A percentile compares a stretch with the other conserved stretches of the same genome.
Evolutionary conservation across 108 stramenopile species (phyloP).

Genomic region (Ochromonas danica): DNA sequence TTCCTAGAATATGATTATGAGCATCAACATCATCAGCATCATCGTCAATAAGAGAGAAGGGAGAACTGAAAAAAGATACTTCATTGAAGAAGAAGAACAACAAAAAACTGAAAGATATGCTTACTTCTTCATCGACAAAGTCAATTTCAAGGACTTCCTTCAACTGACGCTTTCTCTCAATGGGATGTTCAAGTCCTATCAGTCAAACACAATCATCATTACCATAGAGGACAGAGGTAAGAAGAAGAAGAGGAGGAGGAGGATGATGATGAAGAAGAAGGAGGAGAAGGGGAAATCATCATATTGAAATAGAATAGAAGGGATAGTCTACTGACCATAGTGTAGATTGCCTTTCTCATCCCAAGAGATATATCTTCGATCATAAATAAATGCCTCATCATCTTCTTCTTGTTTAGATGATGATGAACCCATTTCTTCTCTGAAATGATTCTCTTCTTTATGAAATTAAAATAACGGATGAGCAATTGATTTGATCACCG

Average conservation of each 20-base stretch:
- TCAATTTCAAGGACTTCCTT: neutral
- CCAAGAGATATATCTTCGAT: neutral
- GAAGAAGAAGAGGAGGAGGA: too few species aligned
- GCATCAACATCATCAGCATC: too few species aligned
- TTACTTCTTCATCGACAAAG: constrained; percentile 6
- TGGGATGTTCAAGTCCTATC: neutral
- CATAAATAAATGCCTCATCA: neutral
- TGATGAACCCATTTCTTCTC: constrained; percentile 2
- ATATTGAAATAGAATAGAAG: too few species aligned
- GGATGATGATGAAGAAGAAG: too few species aligned
- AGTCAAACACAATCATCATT: neutral
- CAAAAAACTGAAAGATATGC: neutral
- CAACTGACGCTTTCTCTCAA: neutral
- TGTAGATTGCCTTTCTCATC: constrained; percentile 12
- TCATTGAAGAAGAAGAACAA: neutral
- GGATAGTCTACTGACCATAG: neutral
- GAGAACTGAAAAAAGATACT: too few species aligned
- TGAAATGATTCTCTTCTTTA: too few species aligned
- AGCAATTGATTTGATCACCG: too few species aligned
- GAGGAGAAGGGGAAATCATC: too few species aligned
- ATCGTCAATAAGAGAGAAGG: too few species aligned
- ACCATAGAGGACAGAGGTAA: neutral
- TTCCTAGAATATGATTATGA: neutral
- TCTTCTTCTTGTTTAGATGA: constrained; percentile 9
- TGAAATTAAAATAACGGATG: too few species aligned